Evolutionary conservation across 352 stramenopile genomes (phyloP).

Genomic region (Globisporangium perplexum): DNA sequence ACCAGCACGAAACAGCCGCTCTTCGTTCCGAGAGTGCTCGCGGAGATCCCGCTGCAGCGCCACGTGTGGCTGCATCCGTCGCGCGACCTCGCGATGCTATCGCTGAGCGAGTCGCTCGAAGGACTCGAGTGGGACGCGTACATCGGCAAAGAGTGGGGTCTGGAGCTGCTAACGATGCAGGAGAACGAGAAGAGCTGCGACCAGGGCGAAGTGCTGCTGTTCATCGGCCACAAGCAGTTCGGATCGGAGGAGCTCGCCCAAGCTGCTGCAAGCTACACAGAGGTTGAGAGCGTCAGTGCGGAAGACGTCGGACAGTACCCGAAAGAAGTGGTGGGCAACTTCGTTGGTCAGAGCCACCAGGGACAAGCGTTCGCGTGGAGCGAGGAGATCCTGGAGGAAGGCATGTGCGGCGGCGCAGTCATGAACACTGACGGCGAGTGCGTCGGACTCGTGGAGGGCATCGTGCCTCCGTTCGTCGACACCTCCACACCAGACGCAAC

Average conservation of each 20-base stretch:
- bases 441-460: slow-evolving; percentile 73
- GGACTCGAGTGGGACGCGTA: slow-evolving; percentile 18
- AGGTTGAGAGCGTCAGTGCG: slow-evolving; percentile 6
- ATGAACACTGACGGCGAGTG: slow-evolving; percentile 33
- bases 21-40: slow-evolving; percentile 30
- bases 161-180: slow-evolving; percentile 35
- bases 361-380: slow-evolving; percentile 74
- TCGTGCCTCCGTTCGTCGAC: slow-evolving; percentile 46
- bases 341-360: slow-evolving; percentile 48
- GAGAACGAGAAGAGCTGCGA: slow-evolving; percentile 7
- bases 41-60: slow-evolving; percentile 45
- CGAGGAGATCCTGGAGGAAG: slow-evolving; percentile 65
- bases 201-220: slow-evolving; percentile 39
- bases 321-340: slow-evolving; percentile 47
- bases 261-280: neutral
- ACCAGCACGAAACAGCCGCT: neutral
- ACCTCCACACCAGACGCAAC: slow-evolving; percentile 10
- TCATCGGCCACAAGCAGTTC: slow-evolving; percentile 45
- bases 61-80: slow-evolving; percentile 49
- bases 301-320: slow-evolving; percentile 26
- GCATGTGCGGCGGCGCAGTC: slow-evolving; percentile 78
- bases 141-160: slow-evolving; percentile 14
- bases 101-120: slow-evolving; percentile 27
- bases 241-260: neutral
- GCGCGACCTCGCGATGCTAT: slow-evolving; percentile 57